Percentiles rank a stretch among this genome's conserved stretches.
phyloP scores from a whole-genome alignment of 2,329 filamentous ascomycete species.

The Geosmithia morbida region DNA sequence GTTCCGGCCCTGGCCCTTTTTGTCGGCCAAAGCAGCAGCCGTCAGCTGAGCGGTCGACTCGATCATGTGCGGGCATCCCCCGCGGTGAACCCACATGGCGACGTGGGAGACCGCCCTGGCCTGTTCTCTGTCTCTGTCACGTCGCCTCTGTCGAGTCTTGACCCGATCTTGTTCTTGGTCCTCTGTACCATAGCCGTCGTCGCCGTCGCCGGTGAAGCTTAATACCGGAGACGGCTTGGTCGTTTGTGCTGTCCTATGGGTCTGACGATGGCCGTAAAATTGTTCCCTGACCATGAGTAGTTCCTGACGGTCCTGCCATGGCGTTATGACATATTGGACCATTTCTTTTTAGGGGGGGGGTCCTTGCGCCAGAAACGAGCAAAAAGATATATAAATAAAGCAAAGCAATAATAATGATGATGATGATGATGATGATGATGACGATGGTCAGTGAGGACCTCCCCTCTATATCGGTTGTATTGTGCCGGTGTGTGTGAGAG shows the following conservation, averaged over 20 bases:
- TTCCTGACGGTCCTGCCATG: slow-evolving; percentile 54
- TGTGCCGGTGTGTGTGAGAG: too few relatives aligned
- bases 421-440: too few relatives aligned
- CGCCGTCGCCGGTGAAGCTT: background rate
- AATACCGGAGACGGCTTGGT: too few relatives aligned
- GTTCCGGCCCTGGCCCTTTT: slow-evolving; percentile 12
- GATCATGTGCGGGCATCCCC: slow-evolving; percentile 63
- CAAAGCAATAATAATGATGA: too few relatives aligned
- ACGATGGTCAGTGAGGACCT: too few relatives aligned
- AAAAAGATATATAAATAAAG: too few relatives aligned
- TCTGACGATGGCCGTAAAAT: slow-evolving; percentile 33
- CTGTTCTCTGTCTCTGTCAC: slow-evolving; percentile 4
- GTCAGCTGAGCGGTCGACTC: slow-evolving; percentile 64
- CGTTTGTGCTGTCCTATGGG: background rate
- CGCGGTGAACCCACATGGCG: slow-evolving; percentile 57
- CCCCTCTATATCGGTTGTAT: too few relatives aligned
- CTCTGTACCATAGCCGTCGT: background rate
- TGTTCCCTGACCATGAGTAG: slow-evolving; percentile 50
- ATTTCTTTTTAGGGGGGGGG: too few relatives aligned
- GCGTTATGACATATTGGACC: slow-evolving; percentile 60
- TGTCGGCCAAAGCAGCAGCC: slow-evolving; percentile 54
- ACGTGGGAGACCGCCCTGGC: slow-evolving; percentile 39
- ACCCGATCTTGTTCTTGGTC: background rate
- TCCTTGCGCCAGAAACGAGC: too few relatives aligned
- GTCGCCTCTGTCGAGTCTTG: slow-evolving; percentile 1